Evolutionary conservation across 257 asterid genomes (phyloP), one percentile per base, ranked within the genome.

Genomic region (Solanum microdontum): DNA sequence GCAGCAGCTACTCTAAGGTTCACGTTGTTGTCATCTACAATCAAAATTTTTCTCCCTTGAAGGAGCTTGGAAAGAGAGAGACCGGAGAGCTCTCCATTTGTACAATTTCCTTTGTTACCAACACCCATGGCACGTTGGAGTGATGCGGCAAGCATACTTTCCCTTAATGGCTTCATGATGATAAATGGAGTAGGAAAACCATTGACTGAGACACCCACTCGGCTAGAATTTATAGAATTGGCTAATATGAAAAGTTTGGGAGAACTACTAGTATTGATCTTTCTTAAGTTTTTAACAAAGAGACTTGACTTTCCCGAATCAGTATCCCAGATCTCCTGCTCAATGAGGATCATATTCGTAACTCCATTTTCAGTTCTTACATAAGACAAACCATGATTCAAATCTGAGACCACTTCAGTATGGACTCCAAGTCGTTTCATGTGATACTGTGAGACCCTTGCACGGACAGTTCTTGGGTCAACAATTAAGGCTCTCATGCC

Each of bases 1-100:
- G 97, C 98, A 17, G 95, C 94, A 19, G 99, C 98, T 43, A 97
- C 99, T 88, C 91, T 93, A 60, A 97, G 98, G 91, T 97, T 97
- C 89, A 97, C 99, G n/a, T 77, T 92, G 85, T 96, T 95, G 87
- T 97, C 99, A 87, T 97, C 99, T 23, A 97, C 98, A 3, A 97
- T 98, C 62, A 97, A 91, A 79, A 97, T 93, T 86, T 91, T 94
- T 86, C 98, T 94, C 83, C 98, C 98, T 9, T 66, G 93, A 75
- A 97, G 98, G 87, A 97, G 98, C 87, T 86, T 92, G 87, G 94
- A 89, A 36, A 95, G 94, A 79, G 96, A 87, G 86, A 90, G 83
- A 36, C 90, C 86, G 10, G 91, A 91, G 62, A 87, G 91, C 88
- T 92, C 95, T 37, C 94, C 96, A 34, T 91, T 91, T 36, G 94